These are phyloP conservation scores for Trametes sanguinea DNA, from an alignment of 768 basidiomycete species.

Conservation along the genomic window DNA sequence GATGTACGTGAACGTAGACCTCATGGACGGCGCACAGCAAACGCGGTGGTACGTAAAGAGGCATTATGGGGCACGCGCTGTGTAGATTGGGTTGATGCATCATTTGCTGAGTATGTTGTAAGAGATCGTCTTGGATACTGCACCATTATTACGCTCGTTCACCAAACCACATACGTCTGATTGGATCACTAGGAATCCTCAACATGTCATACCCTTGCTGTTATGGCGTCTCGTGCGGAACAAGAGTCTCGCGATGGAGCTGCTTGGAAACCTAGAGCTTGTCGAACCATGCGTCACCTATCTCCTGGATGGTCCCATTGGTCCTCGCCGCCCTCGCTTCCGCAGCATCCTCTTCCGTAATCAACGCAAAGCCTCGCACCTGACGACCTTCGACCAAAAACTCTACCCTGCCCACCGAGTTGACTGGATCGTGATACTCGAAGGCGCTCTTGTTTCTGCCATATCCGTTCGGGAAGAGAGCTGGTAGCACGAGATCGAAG, in stretches of 20 bases:
- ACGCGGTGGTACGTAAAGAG: conserved; percentile 20
- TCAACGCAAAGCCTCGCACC: conserved; percentile 20
- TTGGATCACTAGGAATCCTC: not conserved
- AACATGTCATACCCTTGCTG: too few species aligned
- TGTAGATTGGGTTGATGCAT: not conserved
- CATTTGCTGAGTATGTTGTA: not conserved
- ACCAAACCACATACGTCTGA: not conserved
- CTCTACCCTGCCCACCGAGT: conserved; percentile 8
- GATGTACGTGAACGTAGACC: conserved; percentile 2
- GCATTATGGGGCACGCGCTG: conserved; percentile 1
- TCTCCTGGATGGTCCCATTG: not conserved
- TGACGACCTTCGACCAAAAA: conserved; percentile 7
- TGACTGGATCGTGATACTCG: conserved; percentile 8
- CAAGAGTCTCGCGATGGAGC: too few species aligned
- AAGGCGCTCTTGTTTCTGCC: conserved; percentile 28
- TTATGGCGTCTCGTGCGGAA: too few species aligned
- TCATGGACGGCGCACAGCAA: conserved; percentile 19
- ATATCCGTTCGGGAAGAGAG: conserved; percentile 40
- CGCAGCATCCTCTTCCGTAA: conserved; percentile 17
- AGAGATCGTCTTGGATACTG: not conserved
- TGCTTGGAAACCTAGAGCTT: not conserved
- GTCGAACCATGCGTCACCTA: conserved; percentile 21
- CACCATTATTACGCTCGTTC: not conserved
- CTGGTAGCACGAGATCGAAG: conserved; percentile 30
- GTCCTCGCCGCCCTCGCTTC: conserved; percentile 1